phyloP scores from a whole-genome alignment of 805 yeast genomes.

The Saturnispora sekii region DNA sequence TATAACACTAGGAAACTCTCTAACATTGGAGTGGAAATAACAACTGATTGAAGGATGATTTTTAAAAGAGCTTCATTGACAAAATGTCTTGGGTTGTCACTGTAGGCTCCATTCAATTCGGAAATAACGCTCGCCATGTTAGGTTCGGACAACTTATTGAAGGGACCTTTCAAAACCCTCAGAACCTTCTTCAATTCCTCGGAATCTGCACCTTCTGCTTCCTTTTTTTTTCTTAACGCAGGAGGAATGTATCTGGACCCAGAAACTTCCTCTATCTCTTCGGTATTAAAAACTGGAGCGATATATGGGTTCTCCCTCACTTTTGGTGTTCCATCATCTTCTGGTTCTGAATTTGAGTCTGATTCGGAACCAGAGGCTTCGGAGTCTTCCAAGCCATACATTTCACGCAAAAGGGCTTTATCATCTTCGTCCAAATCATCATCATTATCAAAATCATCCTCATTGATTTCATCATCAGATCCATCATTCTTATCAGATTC shows the following conservation, averaged over 20 bases:
- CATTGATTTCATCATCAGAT: constrained; percentile 20
- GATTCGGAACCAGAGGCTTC: constrained; percentile 15
- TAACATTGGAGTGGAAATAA: constrained; percentile 52
- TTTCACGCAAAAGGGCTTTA: constrained; percentile 22
- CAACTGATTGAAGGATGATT: constrained; percentile 54
- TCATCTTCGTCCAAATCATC: constrained; percentile 26
- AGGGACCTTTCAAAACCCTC: constrained; percentile 65
- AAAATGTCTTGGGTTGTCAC: constrained; percentile 63
- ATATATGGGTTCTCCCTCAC: constrained; percentile 66
- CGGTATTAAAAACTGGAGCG: constrained; percentile 37
- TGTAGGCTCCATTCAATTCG: constrained; percentile 56
- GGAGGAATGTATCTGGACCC: constrained; percentile 72
- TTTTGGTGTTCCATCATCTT: constrained; percentile 22
- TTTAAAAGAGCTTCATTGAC: constrained; percentile 63
- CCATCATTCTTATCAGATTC: constrained; percentile 11
- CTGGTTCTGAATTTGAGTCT: constrained; percentile 18
- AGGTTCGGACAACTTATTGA: constrained; percentile 85
- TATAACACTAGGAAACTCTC: constrained; percentile 76
- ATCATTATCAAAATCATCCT: constrained; percentile 26
- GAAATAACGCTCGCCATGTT: constrained; percentile 62
- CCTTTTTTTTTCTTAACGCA: constrained; percentile 51
- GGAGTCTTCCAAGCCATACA: constrained; percentile 24
- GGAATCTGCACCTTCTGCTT: constrained; percentile 28
- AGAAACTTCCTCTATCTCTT: constrained; percentile 16
- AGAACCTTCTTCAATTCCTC: constrained; percentile 42